Evolutionary conservation across 164 flowering plant species (phyloP).

Genomic region (Tetrastigma voinierianum): DNA sequence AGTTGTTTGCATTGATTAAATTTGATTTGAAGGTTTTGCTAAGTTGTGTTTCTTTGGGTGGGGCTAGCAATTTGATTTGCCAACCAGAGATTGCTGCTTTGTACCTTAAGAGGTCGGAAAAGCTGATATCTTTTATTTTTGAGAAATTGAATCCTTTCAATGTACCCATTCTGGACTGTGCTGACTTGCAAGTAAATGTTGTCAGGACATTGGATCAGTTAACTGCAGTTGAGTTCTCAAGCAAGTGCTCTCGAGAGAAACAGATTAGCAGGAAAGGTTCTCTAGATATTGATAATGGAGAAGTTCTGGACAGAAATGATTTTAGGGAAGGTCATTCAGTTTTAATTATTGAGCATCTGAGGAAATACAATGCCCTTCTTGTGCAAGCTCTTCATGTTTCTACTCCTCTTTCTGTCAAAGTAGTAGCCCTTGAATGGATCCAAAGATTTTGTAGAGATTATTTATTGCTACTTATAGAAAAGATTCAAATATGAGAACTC

Average conservation of each 20-base stretch:
- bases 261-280: constrained; percentile 17
- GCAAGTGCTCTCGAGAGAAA: constrained; percentile 34
- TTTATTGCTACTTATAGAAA: constrained; percentile 32
- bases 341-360: constrained; percentile 44
- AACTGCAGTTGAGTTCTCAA: constrained; percentile 53
- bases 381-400: constrained; percentile 64
- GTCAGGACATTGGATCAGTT: constrained; percentile 54
- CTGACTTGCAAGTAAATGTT: constrained; percentile 67
- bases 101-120: constrained; percentile 55
- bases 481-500: constrained; percentile 28
- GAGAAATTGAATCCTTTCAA: constrained; percentile 70
- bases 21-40: constrained; percentile 78
- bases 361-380: constrained; percentile 51
- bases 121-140: constrained; percentile 41
- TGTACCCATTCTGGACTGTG: constrained; percentile 35
- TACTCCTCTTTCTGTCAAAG: constrained; percentile 70
- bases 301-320: constrained; percentile 7
- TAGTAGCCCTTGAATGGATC: constrained; percentile 75
- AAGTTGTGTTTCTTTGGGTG: constrained; percentile 50
- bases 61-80: constrained; percentile 34
- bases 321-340: constrained; percentile 20
- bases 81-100: constrained; percentile 38
- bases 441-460: constrained; percentile 49
- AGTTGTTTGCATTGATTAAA: constrained; percentile 67
- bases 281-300: constrained; percentile 19